phyloP scores from a whole-genome alignment of 306 rosid species.

The Quillaja saponaria region DNA sequence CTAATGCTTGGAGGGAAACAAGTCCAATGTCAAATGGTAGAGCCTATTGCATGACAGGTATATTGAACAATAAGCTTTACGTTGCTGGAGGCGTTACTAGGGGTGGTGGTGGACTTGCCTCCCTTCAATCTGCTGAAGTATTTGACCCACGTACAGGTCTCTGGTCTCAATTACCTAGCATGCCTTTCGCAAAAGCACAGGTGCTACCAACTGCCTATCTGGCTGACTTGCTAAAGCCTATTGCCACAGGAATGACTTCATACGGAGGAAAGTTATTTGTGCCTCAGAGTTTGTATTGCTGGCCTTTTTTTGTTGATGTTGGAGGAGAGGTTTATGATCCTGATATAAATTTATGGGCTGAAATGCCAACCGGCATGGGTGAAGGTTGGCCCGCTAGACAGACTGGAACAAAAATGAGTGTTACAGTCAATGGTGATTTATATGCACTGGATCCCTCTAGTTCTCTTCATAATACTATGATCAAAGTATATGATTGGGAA shows the following conservation, averaged over 20 bases:
- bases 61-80: conserved; percentile 45
- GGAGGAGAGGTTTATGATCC: conserved; percentile 60
- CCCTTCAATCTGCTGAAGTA: conserved; percentile 53
- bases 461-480: conserved; percentile 39
- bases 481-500: conserved; percentile 42
- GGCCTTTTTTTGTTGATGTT: conserved; percentile 47
- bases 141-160: conserved; percentile 35
- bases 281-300: conserved; percentile 54
- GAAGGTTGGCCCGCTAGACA: conserved; percentile 54
- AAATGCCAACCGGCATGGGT: conserved; percentile 53
- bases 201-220: conserved; percentile 43
- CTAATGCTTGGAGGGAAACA: conserved; percentile 41
- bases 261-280: conserved; percentile 47
- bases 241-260: conserved; percentile 51
- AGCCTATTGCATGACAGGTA: conserved; percentile 48
- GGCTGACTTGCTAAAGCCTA: conserved; percentile 52
- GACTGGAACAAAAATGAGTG: conserved; percentile 49
- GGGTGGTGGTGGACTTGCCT: conserved; percentile 44
- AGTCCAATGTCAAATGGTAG: conserved; percentile 47
- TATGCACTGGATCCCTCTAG: conserved; percentile 50
- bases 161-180: conserved; percentile 50
- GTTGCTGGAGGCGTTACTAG: conserved; percentile 48
- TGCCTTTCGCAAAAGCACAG: conserved; percentile 49
- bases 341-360: conserved; percentile 39
- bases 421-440: conserved; percentile 34